Evolutionary conservation across 495 filamentous ascomycete species (phyloP).

Genomic region (Letharia columbiana): DNA sequence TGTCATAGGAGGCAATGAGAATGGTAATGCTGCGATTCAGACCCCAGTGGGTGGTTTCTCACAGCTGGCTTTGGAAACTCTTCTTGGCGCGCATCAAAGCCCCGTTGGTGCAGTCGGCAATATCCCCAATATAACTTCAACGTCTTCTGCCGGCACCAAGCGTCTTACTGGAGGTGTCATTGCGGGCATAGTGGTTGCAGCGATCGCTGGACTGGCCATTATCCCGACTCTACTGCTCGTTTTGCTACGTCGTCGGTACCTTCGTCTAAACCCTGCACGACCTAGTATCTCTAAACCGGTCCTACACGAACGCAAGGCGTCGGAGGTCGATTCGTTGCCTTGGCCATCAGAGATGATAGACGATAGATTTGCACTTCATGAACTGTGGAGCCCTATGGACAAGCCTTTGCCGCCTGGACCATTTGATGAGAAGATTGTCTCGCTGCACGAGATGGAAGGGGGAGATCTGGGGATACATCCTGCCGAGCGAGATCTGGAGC

Average conservation of each 20-base stretch:
- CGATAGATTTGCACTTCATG: not conserved
- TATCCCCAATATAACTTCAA: not conserved
- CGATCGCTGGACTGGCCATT: not conserved
- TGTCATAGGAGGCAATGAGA: constrained; percentile 17
- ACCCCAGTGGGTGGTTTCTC: constrained; percentile 17
- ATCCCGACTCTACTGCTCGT: not conserved
- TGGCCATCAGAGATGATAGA: constrained; percentile 10
- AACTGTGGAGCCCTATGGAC: constrained; percentile 9
- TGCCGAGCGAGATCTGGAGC: constrained; percentile 5
- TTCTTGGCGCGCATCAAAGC: constrained; percentile 7
- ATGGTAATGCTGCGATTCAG: constrained; percentile 17
- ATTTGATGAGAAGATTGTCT: constrained; percentile 3
- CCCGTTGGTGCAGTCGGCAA: not conserved
- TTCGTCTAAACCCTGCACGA: not conserved
- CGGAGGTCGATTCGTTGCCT: constrained; percentile 4
- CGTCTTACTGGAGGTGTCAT: constrained; percentile 5
- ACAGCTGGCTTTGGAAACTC: not conserved
- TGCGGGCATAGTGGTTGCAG: constrained; percentile 9
- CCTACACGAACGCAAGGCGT: constrained; percentile 1
- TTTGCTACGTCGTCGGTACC: constrained; percentile 7
- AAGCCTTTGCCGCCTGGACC: constrained; percentile 8
- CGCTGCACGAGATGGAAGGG: constrained; percentile 11
- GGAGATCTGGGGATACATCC: not conserved
- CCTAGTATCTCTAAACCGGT: constrained; percentile 12
- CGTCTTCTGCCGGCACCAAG: not conserved